Evolutionary conservation across 2,329 filamentous ascomycete genomes (phyloP).

Genomic region (Penicillium vulpinum): DNA sequence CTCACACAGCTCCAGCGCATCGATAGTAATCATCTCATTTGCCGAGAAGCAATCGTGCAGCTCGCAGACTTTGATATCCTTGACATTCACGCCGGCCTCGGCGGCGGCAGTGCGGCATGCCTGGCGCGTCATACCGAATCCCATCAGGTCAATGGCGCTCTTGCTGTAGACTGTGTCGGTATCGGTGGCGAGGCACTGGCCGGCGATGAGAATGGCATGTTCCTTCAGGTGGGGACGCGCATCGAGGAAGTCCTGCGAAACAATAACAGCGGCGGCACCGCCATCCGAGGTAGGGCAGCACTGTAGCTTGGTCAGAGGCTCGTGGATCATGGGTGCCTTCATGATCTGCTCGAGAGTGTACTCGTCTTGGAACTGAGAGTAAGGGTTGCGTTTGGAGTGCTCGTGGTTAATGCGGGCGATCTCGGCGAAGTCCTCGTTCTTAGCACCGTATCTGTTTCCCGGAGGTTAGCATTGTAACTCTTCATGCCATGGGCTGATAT

Average conservation of each 20-base stretch:
- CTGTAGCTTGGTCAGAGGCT: slow-evolving; percentile 93
- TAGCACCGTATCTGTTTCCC: slow-evolving; percentile 72
- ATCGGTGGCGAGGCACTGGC: slow-evolving; percentile 86
- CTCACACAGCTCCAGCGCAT: slow-evolving; percentile 76
- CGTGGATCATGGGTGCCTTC: slow-evolving; percentile 73
- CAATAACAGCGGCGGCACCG: slow-evolving; percentile 81
- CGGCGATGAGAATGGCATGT: slow-evolving; percentile 85
- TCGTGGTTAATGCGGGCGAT: slow-evolving; percentile 91
- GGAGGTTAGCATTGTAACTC: background rate
- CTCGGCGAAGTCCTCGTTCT: slow-evolving; percentile 83
- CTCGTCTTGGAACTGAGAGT: slow-evolving; percentile 94
- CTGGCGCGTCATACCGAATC: slow-evolving; percentile 76
- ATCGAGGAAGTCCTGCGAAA: slow-evolving; percentile 85
- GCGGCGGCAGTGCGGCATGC: slow-evolving; percentile 69
- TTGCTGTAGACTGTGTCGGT: slow-evolving; percentile 73
- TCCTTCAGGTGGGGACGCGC: slow-evolving; percentile 76
- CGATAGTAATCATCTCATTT: slow-evolving; percentile 89
- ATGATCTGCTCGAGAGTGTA: slow-evolving; percentile 85
- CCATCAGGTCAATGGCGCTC: slow-evolving; percentile 83
- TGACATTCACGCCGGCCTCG: slow-evolving; percentile 65
- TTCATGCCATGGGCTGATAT: background rate
- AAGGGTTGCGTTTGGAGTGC: slow-evolving; percentile 89
- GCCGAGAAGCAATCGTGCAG: slow-evolving; percentile 96
- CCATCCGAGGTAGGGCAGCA: slow-evolving; percentile 97
- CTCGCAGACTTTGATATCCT: slow-evolving; percentile 80